phyloP scores from a whole-genome alignment of 371 early-diverging fungal species.

The Funneliformis caledonium region DNA sequence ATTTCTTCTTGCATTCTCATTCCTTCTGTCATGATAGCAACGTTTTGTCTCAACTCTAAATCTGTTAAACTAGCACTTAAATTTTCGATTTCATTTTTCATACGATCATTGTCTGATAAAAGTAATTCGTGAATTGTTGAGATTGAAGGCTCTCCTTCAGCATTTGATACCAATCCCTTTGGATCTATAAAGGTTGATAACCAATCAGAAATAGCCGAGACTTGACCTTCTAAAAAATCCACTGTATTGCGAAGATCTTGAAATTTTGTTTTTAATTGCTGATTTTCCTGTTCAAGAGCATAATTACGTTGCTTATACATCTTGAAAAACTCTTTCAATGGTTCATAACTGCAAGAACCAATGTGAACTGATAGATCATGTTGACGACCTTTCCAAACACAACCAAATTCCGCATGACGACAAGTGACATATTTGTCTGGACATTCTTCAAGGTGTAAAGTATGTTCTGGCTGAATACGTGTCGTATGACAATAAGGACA shows the following conservation, averaged over 20 bases:
- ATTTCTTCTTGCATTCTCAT: slow-evolving; percentile 72
- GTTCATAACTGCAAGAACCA: slow-evolving; percentile 61
- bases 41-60: slow-evolving; percentile 69
- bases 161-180: slow-evolving; percentile 36
- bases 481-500: slow-evolving; percentile 66
- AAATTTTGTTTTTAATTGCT: slow-evolving; percentile 51
- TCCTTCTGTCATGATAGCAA: slow-evolving; percentile 72
- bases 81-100: slow-evolving; percentile 63
- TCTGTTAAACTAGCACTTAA: slow-evolving; percentile 62
- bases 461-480: slow-evolving; percentile 55
- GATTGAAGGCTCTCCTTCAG: background rate
- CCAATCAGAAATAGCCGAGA: slow-evolving; percentile 52
- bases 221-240: slow-evolving; percentile 49
- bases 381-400: slow-evolving; percentile 65
- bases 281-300: slow-evolving; percentile 54
- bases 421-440: slow-evolving; percentile 59
- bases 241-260: slow-evolving; percentile 55
- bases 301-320: slow-evolving; percentile 56
- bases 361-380: slow-evolving; percentile 52
- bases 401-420: slow-evolving; percentile 60
- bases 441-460: slow-evolving; percentile 58
- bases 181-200: slow-evolving; percentile 43
- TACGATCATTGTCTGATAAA: slow-evolving; percentile 58
- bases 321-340: slow-evolving; percentile 60
- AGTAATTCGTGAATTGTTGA: slow-evolving; percentile 45